These are phyloP conservation scores for Penicillium riverlandense DNA, from an alignment of 495 filamentous ascomycete species.

Conservation along the genomic window DNA sequence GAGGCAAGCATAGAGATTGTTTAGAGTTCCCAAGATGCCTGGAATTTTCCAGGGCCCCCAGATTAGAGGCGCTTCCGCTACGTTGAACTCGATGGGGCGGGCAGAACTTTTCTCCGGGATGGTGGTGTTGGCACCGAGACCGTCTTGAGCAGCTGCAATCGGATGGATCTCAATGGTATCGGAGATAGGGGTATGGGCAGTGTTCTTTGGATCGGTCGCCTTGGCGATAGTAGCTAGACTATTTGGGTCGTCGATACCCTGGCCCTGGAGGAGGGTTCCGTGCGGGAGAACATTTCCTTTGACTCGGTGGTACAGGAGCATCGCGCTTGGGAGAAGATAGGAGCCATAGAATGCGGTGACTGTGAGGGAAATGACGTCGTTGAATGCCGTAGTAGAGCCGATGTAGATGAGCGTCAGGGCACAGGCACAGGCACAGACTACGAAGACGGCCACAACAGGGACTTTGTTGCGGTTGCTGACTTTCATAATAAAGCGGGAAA, in stretches of 20 bases:
- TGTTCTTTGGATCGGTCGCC: constrained; percentile 3
- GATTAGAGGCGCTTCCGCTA: constrained; percentile 13
- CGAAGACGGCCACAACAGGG: constrained; percentile 28
- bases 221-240: not conserved
- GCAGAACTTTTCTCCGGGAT: not conserved
- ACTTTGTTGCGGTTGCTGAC: constrained; percentile 22
- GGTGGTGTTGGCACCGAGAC: not conserved
- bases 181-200: constrained; percentile 4
- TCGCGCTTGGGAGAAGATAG: constrained; percentile 30
- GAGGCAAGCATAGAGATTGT: constrained; percentile 29
- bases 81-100: constrained; percentile 12
- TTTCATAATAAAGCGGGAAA: constrained; percentile 23
- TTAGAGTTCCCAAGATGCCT: constrained; percentile 27
- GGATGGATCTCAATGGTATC: constrained; percentile 1
- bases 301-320: constrained; percentile 34
- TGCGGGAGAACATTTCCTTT: constrained; percentile 18
- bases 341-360: constrained; percentile 34
- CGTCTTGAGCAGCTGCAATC: too few species aligned
- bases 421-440: constrained; percentile 28
- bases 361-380: constrained; percentile 37
- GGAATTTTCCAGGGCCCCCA: constrained; percentile 39
- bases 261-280: constrained; percentile 18
- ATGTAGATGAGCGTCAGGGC: constrained; percentile 44
- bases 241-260: constrained; percentile 7
- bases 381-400: constrained; percentile 40